A percentile compares a stretch with the other conserved stretches of the same genome.
phyloP scores from a whole-genome alignment of 2,329 filamentous ascomycete genomes.

The Fusarium pseudograminearum region DNA sequence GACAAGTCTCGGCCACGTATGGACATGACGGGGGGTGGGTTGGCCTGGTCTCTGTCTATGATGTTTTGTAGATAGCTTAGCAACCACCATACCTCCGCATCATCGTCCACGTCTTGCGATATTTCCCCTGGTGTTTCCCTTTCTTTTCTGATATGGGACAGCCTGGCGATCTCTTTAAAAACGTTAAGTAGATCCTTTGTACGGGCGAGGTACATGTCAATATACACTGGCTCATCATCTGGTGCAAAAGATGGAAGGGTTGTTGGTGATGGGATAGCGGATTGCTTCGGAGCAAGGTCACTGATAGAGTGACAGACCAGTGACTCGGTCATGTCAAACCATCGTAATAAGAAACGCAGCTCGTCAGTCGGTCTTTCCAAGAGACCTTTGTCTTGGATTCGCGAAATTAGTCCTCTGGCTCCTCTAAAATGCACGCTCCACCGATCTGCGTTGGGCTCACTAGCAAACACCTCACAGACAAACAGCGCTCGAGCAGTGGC shows the following conservation, averaged over 20 bases:
- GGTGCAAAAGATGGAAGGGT: constrained; percentile 13
- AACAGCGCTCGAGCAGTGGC: constrained; percentile 30
- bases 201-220: constrained; percentile 37
- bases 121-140: neutral
- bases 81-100: constrained; percentile 25
- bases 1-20: constrained; percentile 18
- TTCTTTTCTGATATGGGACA: neutral
- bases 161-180: constrained; percentile 35
- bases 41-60: constrained; percentile 21
- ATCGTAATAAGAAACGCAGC: constrained; percentile 29
- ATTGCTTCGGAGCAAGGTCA: constrained; percentile 30
- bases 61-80: constrained; percentile 26
- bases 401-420: constrained; percentile 28
- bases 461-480: constrained; percentile 38
- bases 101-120: neutral
- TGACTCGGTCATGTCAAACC: constrained; percentile 40
- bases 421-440: constrained; percentile 39
- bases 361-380: constrained; percentile 26
- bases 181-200: constrained; percentile 28
- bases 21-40: constrained; percentile 32
- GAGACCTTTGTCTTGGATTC: constrained; percentile 20
- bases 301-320: constrained; percentile 29
- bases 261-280: constrained; percentile 28
- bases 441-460: constrained; percentile 32
- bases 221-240: constrained; percentile 27